phyloP scores from a whole-genome alignment of 352 stramenopile genomes.

The Globisporangium takayamanum region DNA sequence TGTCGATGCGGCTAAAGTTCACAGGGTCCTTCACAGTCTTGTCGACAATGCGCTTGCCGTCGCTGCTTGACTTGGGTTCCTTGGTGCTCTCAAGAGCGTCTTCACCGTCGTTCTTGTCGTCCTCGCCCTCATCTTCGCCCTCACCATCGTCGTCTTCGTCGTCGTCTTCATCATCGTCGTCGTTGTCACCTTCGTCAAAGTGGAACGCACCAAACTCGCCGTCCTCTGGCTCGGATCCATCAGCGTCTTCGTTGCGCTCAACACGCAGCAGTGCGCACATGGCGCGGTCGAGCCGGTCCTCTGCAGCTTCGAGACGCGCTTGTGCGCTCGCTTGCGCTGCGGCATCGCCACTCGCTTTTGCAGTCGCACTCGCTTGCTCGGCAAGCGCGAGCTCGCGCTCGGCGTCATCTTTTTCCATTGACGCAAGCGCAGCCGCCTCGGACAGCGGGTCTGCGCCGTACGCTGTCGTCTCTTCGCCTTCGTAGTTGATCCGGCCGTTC shows the following conservation, averaged over 20 bases:
- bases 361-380: slow-evolving; percentile 36
- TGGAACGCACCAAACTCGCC: slow-evolving; percentile 47
- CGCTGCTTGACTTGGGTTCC: neutral
- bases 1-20: slow-evolving; percentile 76
- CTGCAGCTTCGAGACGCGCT: slow-evolving; percentile 41
- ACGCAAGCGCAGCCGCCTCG: slow-evolving; percentile 47
- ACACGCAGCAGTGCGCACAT: slow-evolving; percentile 76
- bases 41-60: slow-evolving; percentile 24
- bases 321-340: slow-evolving; percentile 39
- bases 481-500: slow-evolving; percentile 96
- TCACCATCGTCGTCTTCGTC: slow-evolving; percentile 62
- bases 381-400: slow-evolving; percentile 54
- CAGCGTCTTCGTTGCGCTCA: slow-evolving; percentile 31
- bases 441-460: slow-evolving; percentile 66
- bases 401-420: slow-evolving; percentile 52
- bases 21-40: slow-evolving; percentile 59
- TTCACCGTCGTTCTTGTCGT: slow-evolving; percentile 17
- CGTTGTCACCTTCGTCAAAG: slow-evolving; percentile 48
- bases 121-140: slow-evolving; percentile 33
- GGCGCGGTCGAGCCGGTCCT: slow-evolving; percentile 57
- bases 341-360: slow-evolving; percentile 22
- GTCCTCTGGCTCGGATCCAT: slow-evolving; percentile 24
- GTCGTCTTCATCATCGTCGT: slow-evolving; percentile 40
- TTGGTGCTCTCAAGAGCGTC: neutral
- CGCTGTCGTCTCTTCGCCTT: slow-evolving; percentile 73